A percentile compares a stretch with the other conserved stretches of the same genome.
Conservation (phyloP, 805 yeast species). For the Ogataea salicorniae region DNA sequence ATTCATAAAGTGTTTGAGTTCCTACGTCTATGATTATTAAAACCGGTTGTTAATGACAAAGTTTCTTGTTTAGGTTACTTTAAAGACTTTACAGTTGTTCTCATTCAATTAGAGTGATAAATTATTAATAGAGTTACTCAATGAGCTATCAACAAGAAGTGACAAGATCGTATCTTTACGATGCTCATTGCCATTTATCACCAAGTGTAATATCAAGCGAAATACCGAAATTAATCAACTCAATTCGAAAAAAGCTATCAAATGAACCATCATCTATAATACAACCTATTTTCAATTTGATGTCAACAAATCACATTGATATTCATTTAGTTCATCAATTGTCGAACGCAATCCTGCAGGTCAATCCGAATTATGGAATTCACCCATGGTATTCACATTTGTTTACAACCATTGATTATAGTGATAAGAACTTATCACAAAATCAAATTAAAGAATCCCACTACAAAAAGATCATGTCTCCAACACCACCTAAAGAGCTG, state of each 20-base stretch:
- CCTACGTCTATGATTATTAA: too few relatives aligned
- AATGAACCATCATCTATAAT: background rate
- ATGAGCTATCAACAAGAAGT: background rate
- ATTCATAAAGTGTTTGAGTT: too few relatives aligned
- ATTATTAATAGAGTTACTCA: background rate
- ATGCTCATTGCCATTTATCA: conserved; percentile 38
- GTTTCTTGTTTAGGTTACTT: too few relatives aligned
- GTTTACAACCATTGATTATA: conserved; percentile 33
- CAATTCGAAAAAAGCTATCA: conserved; percentile 1
- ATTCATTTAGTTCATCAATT: conserved; percentile 22
- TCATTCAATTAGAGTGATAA: background rate
- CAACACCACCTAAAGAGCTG: conserved; percentile 33
- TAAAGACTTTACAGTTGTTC: background rate
- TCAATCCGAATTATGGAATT: conserved; percentile 58
- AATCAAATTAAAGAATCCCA: conserved; percentile 42
- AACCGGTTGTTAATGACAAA: too few relatives aligned
- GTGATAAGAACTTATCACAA: conserved; percentile 4
- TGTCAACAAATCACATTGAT: conserved; percentile 46
- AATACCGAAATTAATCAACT: conserved; percentile 3
- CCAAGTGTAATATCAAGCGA: conserved; percentile 12
- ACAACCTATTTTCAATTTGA: conserved; percentile 28
- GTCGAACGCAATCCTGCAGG: conserved; percentile 11
- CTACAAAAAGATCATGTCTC: conserved; percentile 48
- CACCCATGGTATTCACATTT: conserved; percentile 92
- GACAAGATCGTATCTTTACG: conserved; percentile 17